Conservation (phyloP, 2,329 filamentous ascomycete species). For the Phaeosphaeria sp. region DNA sequence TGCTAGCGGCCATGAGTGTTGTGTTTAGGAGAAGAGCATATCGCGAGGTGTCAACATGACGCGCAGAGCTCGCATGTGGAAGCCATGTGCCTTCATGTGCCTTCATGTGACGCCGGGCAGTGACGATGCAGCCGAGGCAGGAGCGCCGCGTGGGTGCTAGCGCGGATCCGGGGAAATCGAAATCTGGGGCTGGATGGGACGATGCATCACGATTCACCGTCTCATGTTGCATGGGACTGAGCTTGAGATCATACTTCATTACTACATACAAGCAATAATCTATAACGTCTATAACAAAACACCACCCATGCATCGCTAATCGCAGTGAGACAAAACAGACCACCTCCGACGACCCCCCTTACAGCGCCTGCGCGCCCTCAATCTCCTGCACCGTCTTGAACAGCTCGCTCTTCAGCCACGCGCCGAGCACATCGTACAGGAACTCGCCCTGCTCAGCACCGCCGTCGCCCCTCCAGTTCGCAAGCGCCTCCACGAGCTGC, state of each 20-base stretch:
- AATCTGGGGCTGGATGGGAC: background rate
- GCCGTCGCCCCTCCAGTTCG: conserved; percentile 30
- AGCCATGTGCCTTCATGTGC: background rate
- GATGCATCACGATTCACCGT: no score
- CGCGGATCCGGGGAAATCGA: background rate
- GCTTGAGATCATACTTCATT: background rate
- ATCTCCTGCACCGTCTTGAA: conserved; percentile 37
- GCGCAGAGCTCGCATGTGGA: background rate
- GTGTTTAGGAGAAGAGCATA: conserved; percentile 18
- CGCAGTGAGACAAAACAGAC: background rate
- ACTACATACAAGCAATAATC: background rate
- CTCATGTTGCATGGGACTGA: background rate
- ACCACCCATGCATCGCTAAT: conserved; percentile 9
- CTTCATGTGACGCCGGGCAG: background rate
- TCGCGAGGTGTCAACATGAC: background rate
- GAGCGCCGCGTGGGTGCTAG: background rate
- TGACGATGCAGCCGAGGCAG: background rate
- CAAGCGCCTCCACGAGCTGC: conserved; percentile 37
- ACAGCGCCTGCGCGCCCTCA: conserved; percentile 13
- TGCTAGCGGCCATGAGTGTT: conserved; percentile 40
- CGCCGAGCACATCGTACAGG: conserved; percentile 39
- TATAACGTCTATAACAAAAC: background rate
- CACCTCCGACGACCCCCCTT: background rate
- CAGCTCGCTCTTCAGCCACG: conserved; percentile 42
- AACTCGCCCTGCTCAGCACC: conserved; percentile 35